A percentile compares a stretch with the other conserved stretches of the same genome.
Conservation (phyloP, 2,329 filamentous ascomycete genomes). For the Coleophoma cylindrospora region DNA sequence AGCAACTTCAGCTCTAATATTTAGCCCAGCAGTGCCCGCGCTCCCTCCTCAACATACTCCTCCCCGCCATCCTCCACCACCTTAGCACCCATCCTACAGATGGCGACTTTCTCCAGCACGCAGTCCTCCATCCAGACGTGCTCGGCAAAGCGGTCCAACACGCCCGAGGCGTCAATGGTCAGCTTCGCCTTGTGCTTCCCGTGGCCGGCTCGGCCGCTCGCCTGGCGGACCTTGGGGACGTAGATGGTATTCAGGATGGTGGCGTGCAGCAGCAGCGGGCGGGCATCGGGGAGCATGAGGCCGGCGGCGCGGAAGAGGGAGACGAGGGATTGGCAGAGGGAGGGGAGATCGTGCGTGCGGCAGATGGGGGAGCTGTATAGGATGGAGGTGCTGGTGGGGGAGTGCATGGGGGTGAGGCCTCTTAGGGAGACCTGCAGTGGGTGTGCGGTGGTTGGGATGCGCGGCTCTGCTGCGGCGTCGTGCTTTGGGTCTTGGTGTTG, state of each 20-base stretch:
- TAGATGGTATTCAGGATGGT: constrained; percentile 87
- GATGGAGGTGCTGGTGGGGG: constrained; percentile 47
- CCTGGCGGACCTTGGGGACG: constrained; percentile 30
- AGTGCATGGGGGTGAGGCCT: constrained; percentile 59
- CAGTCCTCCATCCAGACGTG: constrained; percentile 68
- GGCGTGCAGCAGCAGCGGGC: constrained; percentile 72
- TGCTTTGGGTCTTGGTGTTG: too few species aligned
- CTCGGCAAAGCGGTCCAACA: constrained; percentile 56
- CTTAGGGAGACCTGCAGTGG: constrained; percentile 41
- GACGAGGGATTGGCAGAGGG: constrained; percentile 54
- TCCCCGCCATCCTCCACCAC: constrained; percentile 25
- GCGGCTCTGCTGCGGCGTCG: constrained; percentile 8
- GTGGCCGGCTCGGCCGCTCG: neutral
- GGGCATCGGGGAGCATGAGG: constrained; percentile 50
- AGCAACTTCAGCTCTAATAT: too few species aligned
- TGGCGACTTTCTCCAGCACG: constrained; percentile 63
- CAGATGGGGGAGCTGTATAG: constrained; percentile 62
- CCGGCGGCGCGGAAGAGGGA: constrained; percentile 48
- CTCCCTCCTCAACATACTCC: constrained; percentile 21
- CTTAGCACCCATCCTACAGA: constrained; percentile 87
- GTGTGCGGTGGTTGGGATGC: neutral
- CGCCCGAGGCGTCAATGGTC: constrained; percentile 47
- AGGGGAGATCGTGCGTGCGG: constrained; percentile 40
- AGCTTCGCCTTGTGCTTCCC: constrained; percentile 16
- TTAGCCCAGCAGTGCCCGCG: constrained; percentile 12